Conservation (phyloP, 75 land plant species). For the Selaginella moellendorffii region DNA sequence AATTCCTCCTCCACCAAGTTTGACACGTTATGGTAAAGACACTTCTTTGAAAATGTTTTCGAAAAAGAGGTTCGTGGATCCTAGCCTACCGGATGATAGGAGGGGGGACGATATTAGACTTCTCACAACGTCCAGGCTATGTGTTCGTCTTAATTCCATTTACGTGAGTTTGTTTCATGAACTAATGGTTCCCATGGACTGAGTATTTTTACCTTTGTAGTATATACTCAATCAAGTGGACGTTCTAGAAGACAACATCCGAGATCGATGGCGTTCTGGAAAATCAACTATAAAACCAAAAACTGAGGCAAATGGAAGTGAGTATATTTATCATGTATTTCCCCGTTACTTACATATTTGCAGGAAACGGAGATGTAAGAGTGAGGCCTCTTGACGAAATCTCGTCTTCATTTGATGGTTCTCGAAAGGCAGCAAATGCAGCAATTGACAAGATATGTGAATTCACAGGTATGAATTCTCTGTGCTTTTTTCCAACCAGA, state of each 20-base stretch:
- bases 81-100: conserved; percentile 45
- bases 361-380: conserved; percentile 6
- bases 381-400: conserved; percentile 21
- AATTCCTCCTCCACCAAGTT: conserved; percentile 65
- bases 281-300: background rate
- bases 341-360: background rate
- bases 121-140: conserved; percentile 50
- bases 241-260: conserved; percentile 79
- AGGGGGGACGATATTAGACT: conserved; percentile 50
- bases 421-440: conserved; percentile 75
- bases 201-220: conserved; percentile 23
- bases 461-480: conserved; percentile 45
- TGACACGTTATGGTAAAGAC: conserved; percentile 79
- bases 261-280: conserved; percentile 43
- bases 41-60: conserved; percentile 60
- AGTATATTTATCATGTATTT: background rate
- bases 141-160: conserved; percentile 77
- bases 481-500: background rate
- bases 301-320: background rate
- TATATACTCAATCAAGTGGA: conserved; percentile 72
- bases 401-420: conserved; percentile 67
- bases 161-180: conserved; percentile 51
- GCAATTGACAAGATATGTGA: conserved; percentile 80
- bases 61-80: conserved; percentile 57
- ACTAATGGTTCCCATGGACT: too few species aligned